These are phyloP conservation scores for Collybia nuda DNA, from an alignment of 768 basidiomycete species.

Conservation along the genomic window DNA sequence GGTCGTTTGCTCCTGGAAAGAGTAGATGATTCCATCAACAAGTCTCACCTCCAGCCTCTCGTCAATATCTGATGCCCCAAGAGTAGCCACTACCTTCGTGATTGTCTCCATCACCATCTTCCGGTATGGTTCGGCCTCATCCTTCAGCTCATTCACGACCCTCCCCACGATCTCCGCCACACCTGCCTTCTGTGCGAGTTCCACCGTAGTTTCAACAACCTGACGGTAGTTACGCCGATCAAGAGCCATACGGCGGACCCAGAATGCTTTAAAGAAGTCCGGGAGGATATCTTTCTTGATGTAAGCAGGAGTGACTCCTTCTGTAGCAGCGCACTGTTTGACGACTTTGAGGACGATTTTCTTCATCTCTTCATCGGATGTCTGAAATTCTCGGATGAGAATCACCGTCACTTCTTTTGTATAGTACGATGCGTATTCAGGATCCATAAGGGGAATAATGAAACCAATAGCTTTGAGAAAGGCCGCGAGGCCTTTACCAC, in stretches of 20 bases:
- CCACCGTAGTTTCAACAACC: constrained; percentile 98
- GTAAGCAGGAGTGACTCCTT: constrained; percentile 94
- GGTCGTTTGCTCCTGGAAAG: constrained; percentile 99
- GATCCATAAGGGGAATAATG: constrained; percentile 99
- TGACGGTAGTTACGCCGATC: constrained; percentile 95
- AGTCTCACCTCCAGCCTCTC: constrained; percentile 92
- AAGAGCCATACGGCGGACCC: constrained; percentile 97
- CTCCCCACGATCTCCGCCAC: constrained; percentile 94
- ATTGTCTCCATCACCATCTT: constrained; percentile 99
- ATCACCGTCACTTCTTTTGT: constrained; percentile 97
- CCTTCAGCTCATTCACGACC: constrained; percentile 88
- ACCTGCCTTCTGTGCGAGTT: constrained; percentile 95
- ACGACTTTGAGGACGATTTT: constrained; percentile 99
- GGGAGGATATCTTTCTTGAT: constrained; percentile 98
- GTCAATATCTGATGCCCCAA: constrained; percentile 97
- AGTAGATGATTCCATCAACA: constrained; percentile 98
- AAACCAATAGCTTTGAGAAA: constrained; percentile 98
- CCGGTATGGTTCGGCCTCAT: constrained; percentile 86
- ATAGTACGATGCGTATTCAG: constrained; percentile 98
- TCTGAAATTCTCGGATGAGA: constrained; percentile 97
- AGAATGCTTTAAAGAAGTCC: constrained; percentile 99
- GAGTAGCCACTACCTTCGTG: constrained; percentile 89
- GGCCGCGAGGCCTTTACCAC: constrained; percentile 92
- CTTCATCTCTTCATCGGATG: constrained; percentile 99
- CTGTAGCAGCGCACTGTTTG: constrained; percentile 97